Base-by-base conservation (phyloP, 495 filamentous ascomycete genomes). In the Aspergillus affinis region DNA sequence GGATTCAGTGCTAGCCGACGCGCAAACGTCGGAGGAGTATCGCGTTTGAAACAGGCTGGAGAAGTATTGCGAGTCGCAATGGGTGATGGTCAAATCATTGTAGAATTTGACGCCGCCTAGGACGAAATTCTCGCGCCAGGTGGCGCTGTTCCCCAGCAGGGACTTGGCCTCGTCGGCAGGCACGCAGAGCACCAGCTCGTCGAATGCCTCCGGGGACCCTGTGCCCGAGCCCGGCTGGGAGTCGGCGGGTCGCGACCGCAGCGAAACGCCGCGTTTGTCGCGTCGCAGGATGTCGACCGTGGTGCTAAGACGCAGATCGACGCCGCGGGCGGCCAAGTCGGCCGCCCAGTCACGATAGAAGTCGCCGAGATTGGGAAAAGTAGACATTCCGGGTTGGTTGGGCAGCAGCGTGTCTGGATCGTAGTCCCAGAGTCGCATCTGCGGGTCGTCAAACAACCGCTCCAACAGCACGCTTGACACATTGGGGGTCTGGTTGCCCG, bases 41-140 rank as follows among this genome's bases (percentile, higher is more conserved):
- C 77, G 76, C 23, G 84, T 89, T 61, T 95, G 89, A 75, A 92
- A 93, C 62, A 92, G 84, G 18, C 80, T 79, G 52, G 84, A 78
- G 76, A 93, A 90, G 75, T 93, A 95, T 3, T 81, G 68, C n/a
- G 75, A 71, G 72, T 95, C 90, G 50, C 78, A 84, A 70, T 95
- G 90, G 23, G 90, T 94, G 68, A 94, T 84, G 26, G 90, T 95
- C 62, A 93, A 84, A 69, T 95, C 90, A 76, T 92, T 84, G 70
- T 81, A 90, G 72, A 92, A 93, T 57, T 83, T 86, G n/a, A 88
- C 88, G 45, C 85, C 85, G 41, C 87, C 86, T 0, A 93, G 83
- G 36, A 93, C 85, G 23, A 76, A 83, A 29, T 73, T 81, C 67
- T 93, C 90, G 46, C 78, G 78, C 78, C 82, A 83, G 26, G 82